Base-by-base conservation (phyloP, 75 land plant genomes). In the Cunninghamia lanceolata region DNA sequence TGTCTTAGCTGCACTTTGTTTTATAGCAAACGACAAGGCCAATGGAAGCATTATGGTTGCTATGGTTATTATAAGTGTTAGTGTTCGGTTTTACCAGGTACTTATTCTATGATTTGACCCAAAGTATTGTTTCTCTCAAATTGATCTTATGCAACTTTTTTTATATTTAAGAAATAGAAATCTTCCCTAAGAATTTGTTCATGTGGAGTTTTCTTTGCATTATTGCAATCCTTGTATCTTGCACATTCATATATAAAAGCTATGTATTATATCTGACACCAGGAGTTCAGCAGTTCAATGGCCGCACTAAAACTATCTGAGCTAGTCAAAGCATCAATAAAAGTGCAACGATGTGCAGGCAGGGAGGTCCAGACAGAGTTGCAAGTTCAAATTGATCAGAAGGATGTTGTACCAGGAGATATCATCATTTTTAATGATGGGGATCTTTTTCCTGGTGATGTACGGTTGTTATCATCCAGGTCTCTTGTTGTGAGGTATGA, bases 401-500 rank as follows among this genome's bases (percentile, higher is more conserved):
- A 86, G 76, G 94, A 93, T 83, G 86, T 93, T 43, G 91, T 91
- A 28, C 90, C 94, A 11, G 94, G 92, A 19, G 94, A 93, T 84
- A 93, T 93, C 45, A 82, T 93, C 38, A 68, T 85, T 81, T 87
- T 93, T 66, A 86, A 84, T 45, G 90, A 92, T 53, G 94, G 94
- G 5, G 94, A 93, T 86, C 89, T 93, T 66, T 91, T 93, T 70
- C 94, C 94, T 84, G 94, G 92, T 68, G 94, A 93, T 88, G 89
- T 93, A 28, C 84, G 92, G 70, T 59, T 93, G 6, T 59, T 93
- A 56, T 82, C 90, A 53, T 87, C 94, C 14, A 91, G 88, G 78
- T 84, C 90, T 36, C 84, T 91, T 68, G 89, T 90, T 90, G 92
- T 93, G 30, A 93, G 94, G 93, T 92, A 87, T 47, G 63, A 50